Conservation (phyloP, 768 basidiomycete genomes). For the Candolleomyces eurysporus region DNA sequence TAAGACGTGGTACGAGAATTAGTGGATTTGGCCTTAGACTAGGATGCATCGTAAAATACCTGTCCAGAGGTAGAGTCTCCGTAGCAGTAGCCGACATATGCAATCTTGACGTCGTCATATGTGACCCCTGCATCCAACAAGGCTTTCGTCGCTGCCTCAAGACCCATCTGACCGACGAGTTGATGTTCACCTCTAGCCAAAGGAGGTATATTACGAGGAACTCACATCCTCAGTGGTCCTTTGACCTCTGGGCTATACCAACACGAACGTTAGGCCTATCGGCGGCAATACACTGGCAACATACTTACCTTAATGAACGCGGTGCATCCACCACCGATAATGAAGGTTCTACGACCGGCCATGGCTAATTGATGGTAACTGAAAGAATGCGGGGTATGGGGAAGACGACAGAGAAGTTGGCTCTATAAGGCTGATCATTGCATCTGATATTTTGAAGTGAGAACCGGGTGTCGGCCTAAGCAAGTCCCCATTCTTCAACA, state of each 20-base stretch:
- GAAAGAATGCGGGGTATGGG: neutral
- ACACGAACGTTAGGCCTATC: neutral
- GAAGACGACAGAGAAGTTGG: no score
- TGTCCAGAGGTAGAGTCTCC: conserved; percentile 80
- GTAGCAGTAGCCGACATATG: conserved; percentile 76
- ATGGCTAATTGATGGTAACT: conserved; percentile 18
- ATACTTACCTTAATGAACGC: conserved; percentile 60
- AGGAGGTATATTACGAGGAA: neutral
- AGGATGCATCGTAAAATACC: conserved; percentile 31
- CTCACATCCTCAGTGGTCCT: conserved; percentile 73
- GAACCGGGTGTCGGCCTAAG: no score
- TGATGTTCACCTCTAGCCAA: neutral
- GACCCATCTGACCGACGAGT: conserved; percentile 59
- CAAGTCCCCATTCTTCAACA: no score
- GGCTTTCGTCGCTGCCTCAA: conserved; percentile 86
- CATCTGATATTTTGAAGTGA: no score
- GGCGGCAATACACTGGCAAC: neutral
- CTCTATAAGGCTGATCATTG: no score
- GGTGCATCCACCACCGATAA: conserved; percentile 74
- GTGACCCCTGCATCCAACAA: conserved; percentile 89
- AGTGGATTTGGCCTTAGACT: neutral
- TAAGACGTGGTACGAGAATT: conserved; percentile 22
- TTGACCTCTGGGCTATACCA: conserved; percentile 56
- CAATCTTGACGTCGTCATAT: conserved; percentile 73
- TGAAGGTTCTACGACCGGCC: conserved; percentile 52